Conservation (phyloP, 1,284 basidiomycete genomes). For the Retiboletus fuscus region DNA sequence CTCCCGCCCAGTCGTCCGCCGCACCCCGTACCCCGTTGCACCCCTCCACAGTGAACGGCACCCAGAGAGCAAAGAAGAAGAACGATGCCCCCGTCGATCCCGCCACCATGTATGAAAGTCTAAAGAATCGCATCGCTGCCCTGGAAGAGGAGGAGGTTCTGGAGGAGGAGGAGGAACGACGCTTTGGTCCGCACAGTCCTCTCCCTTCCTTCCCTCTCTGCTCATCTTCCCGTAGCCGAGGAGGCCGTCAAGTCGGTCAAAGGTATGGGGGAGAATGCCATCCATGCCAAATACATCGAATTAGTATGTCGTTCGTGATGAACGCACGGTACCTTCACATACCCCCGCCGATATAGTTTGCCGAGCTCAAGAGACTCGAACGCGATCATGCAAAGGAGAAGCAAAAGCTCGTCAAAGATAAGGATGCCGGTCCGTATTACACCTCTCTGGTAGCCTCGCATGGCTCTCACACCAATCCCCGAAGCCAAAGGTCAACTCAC, state of each 20-base stretch:
- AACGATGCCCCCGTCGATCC: constrained; percentile 78
- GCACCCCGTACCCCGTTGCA: constrained; percentile 48
- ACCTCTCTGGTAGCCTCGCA: constrained; percentile 21
- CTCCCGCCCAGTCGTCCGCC: constrained; percentile 52
- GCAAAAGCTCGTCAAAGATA: constrained; percentile 87
- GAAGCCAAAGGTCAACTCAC: constrained; percentile 84
- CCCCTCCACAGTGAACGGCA: constrained; percentile 55
- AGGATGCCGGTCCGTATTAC: constrained; percentile 75
- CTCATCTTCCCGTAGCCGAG: constrained; percentile 65
- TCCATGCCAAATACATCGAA: constrained; percentile 87
- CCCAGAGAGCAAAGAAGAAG: constrained; percentile 74
- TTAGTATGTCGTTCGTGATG: constrained; percentile 62
- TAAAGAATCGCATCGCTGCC: constrained; percentile 86
- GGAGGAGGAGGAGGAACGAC: constrained; percentile 83
- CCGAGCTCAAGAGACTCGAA: constrained; percentile 83
- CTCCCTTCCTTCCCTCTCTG: constrained; percentile 18
- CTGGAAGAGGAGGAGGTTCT: constrained; percentile 85
- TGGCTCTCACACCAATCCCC: constrained; percentile 28
- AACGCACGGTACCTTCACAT: constrained; percentile 34
- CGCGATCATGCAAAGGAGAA: constrained; percentile 89
- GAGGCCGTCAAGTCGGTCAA: constrained; percentile 85
- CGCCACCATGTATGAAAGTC: constrained; percentile 84
- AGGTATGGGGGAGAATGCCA: constrained; percentile 80
- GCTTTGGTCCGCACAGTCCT: constrained; percentile 66
- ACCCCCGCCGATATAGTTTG: constrained; percentile 66